Percentiles rank a stretch among this genome's conserved stretches.
These are phyloP conservation scores for Alternaria arborescens DNA, from an alignment of 2,329 filamentous ascomycete genomes.

Conservation along the genomic window DNA sequence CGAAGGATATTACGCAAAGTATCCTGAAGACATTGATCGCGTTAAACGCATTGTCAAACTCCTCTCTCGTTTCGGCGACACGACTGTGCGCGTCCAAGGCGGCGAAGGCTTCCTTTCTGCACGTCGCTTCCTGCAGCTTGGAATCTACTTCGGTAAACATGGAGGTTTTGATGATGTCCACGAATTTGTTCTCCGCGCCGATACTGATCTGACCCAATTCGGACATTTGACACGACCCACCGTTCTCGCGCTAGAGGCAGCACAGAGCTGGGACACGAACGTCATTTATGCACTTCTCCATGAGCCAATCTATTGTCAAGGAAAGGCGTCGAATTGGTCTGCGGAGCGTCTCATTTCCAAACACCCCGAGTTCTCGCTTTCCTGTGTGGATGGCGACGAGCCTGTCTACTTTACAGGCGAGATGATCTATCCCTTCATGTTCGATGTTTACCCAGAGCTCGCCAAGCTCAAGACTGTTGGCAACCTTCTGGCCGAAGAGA, in stretches of 20 bases:
- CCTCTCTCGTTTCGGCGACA: constrained; percentile 64
- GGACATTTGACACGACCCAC: constrained; percentile 78
- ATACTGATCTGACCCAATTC: constrained; percentile 77
- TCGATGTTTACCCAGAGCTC: constrained; percentile 81
- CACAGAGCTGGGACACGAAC: constrained; percentile 74
- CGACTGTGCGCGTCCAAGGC: constrained; percentile 72
- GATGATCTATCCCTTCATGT: constrained; percentile 89
- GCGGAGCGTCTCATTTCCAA: constrained; percentile 69
- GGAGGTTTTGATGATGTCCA: constrained; percentile 53
- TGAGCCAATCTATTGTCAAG: constrained; percentile 85
- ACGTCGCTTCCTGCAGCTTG: constrained; percentile 77
- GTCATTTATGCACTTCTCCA: constrained; percentile 88
- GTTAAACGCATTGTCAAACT: constrained; percentile 73
- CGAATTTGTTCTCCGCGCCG: constrained; percentile 73
- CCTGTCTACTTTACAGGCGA: constrained; percentile 87
- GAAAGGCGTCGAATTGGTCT: constrained; percentile 75
- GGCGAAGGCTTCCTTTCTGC: constrained; percentile 75
- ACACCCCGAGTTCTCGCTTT: constrained; percentile 55
- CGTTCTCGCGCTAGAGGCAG: constrained; percentile 72
- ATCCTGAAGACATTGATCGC: constrained; percentile 76
- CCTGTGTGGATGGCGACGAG: constrained; percentile 51
- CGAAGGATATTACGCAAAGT: constrained; percentile 82
- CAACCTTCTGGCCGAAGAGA: constrained; percentile 71
- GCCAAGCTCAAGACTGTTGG: constrained; percentile 73
- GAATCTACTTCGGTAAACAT: constrained; percentile 79